A percentile compares a stretch with the other conserved stretches of the same genome.
Evolutionary conservation across 2,329 filamentous ascomycete genomes (phyloP).

Genomic region (Bipolaris victoriae): DNA sequence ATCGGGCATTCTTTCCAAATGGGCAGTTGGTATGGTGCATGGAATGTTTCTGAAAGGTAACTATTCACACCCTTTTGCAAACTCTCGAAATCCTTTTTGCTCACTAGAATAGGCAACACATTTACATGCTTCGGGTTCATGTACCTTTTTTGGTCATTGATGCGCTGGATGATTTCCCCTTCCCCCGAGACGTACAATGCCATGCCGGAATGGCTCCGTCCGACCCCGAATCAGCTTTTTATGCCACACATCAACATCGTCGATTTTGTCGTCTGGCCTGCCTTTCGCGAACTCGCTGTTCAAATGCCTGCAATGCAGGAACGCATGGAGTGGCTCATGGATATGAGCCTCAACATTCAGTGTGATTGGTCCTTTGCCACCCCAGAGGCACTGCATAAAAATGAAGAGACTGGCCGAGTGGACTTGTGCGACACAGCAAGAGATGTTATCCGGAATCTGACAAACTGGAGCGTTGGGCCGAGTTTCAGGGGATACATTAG

Average conservation of each 20-base stretch:
- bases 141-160: conserved; percentile 32
- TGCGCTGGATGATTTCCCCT: conserved; percentile 36
- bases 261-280: conserved; percentile 33
- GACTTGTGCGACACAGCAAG: conserved; percentile 27
- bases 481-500: conserved; percentile 32
- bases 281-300: conserved; percentile 32
- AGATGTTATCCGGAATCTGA: conserved; percentile 19
- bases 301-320: conserved; percentile 36
- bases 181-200: conserved; percentile 30
- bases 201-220: conserved; percentile 34
- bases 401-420: conserved; percentile 21
- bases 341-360: conserved; percentile 24
- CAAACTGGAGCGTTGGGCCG: conserved; percentile 31
- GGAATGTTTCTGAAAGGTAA: conserved; percentile 27
- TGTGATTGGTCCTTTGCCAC: conserved; percentile 28
- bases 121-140: conserved; percentile 36
- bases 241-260: conserved; percentile 35
- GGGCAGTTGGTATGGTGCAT: conserved; percentile 33
- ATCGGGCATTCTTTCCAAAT: conserved; percentile 28
- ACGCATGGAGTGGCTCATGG: conserved; percentile 34
- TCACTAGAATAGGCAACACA: conserved; percentile 22
- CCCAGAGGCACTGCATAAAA: conserved; percentile 15
- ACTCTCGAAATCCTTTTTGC: not conserved
- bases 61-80: not conserved
- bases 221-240: conserved; percentile 35